Conservation (phyloP, 108 stramenopile species). For the Pseudonitzschia delicatissima region DNA sequence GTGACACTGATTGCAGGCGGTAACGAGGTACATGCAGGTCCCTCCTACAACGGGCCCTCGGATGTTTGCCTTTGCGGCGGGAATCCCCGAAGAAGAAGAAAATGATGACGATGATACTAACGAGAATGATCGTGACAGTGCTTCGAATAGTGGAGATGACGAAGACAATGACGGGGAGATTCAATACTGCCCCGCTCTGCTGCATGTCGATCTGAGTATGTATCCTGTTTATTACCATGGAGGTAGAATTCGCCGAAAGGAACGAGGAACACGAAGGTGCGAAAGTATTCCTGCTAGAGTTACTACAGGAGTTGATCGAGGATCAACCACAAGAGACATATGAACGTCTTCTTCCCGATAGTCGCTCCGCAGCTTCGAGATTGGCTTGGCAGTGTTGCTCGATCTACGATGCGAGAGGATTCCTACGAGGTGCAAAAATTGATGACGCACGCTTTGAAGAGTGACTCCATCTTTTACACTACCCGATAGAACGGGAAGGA, state of each 20-base stretch:
- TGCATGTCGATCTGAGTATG: constrained; percentile 65
- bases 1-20: constrained; percentile 59
- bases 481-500: constrained; percentile 32
- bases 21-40: constrained; percentile 76
- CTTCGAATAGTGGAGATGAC: constrained; percentile 13
- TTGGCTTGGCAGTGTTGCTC: constrained; percentile 34
- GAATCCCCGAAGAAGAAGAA: constrained; percentile 40
- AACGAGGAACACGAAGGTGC: constrained; percentile 2
- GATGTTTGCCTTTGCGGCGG: constrained; percentile 75
- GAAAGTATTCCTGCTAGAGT: constrained; percentile 25
- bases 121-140: not conserved
- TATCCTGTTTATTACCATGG: constrained; percentile 47
- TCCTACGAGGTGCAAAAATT: not conserved
- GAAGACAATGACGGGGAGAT: constrained; percentile 64
- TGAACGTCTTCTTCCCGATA: constrained; percentile 38
- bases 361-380: constrained; percentile 31
- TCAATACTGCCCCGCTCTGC: constrained; percentile 61
- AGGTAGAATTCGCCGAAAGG: constrained; percentile 27
- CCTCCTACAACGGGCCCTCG: constrained; percentile 41
- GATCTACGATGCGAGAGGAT: not conserved
- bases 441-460: constrained; percentile 27
- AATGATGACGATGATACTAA: not conserved
- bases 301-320: constrained; percentile 35
- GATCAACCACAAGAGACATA: constrained; percentile 52
- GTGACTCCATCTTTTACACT: constrained; percentile 42